These are phyloP conservation scores for Ceratocystis huliohia DNA, from an alignment of 2,329 filamentous ascomycete species.

Conservation along the genomic window DNA sequence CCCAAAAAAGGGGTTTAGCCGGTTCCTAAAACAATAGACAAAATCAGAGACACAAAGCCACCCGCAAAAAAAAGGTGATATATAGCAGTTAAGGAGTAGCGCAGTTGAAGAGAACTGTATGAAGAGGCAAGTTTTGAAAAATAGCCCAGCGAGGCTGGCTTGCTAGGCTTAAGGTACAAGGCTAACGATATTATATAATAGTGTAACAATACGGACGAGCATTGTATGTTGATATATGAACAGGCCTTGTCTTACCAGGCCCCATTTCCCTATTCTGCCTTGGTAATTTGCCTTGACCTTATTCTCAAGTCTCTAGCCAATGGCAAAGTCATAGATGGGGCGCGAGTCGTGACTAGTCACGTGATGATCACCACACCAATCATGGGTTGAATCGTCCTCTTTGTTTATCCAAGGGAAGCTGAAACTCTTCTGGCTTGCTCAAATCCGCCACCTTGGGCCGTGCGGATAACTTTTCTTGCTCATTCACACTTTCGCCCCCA, in stretches of 20 bases:
- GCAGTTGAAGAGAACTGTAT: background rate
- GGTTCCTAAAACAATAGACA: background rate
- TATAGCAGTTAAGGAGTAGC: background rate
- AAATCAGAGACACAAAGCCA: background rate
- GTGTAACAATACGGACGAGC: background rate
- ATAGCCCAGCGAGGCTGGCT: too few species aligned
- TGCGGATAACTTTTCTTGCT: constrained; percentile 15
- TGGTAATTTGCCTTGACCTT: background rate
- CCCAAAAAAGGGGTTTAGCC: background rate
- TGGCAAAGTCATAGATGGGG: background rate
- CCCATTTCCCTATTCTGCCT: too few species aligned
- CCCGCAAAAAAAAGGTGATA: background rate
- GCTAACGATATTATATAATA: background rate
- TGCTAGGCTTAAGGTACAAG: background rate
- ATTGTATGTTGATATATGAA: background rate
- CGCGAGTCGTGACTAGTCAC: background rate
- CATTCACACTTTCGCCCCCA: constrained; percentile 14
- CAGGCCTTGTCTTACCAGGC: background rate
- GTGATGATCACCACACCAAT: background rate
- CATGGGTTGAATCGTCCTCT: background rate
- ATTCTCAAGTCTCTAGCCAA: background rate
- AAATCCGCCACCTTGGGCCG: constrained; percentile 2
- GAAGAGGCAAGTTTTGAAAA: background rate
- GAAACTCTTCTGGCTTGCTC: background rate
- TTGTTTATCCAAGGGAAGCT: background rate